Evolutionary conservation across 371 early-diverging fungal genomes (phyloP).

Genomic region (Dinochytrium kinnereticum): DNA sequence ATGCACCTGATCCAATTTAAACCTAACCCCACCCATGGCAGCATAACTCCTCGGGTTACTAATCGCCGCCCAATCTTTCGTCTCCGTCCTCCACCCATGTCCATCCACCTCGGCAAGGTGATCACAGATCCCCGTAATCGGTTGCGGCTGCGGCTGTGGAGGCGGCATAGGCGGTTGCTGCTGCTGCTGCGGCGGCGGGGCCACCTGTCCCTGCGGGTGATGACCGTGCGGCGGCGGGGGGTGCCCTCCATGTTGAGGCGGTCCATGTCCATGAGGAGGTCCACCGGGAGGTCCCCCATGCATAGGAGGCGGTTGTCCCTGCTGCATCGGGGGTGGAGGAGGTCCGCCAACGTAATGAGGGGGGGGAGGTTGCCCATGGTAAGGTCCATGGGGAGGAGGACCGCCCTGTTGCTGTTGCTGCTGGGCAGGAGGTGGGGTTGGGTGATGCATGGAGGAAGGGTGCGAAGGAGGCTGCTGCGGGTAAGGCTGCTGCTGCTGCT

Average conservation of each 20-base stretch:
- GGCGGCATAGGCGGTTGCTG: slow-evolving; percentile 9
- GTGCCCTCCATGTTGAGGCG: slow-evolving; percentile 22
- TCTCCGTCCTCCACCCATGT: slow-evolving; percentile 86
- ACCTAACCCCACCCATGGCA: slow-evolving; percentile 40
- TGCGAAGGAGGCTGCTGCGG: slow-evolving; percentile 23
- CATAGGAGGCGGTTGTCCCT: slow-evolving; percentile 11
- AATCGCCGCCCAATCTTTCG: slow-evolving; percentile 83
- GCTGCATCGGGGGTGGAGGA: slow-evolving; percentile 16
- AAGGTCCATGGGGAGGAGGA: slow-evolving; percentile 5
- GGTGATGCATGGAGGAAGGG: background rate
- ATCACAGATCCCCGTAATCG: slow-evolving; percentile 68
- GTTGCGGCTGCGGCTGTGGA: slow-evolving; percentile 22
- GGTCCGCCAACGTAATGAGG: slow-evolving; percentile 7
- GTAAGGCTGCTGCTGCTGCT: slow-evolving; percentile 32
- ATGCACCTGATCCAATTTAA: slow-evolving; percentile 85
- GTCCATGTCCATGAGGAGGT: slow-evolving; percentile 13
- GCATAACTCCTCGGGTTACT: slow-evolving; percentile 43
- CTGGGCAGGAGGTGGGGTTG: slow-evolving; percentile 1
- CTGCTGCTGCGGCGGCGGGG: background rate
- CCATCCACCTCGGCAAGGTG: slow-evolving; percentile 79
- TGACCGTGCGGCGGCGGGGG: slow-evolving; percentile 21
- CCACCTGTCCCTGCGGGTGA: slow-evolving; percentile 22
- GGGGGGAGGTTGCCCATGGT: slow-evolving; percentile 12
- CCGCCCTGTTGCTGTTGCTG: background rate
- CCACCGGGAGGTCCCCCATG: slow-evolving; percentile 11